Conservation (phyloP, 805 yeast genomes). For the Ogataea methanolica region DNA sequence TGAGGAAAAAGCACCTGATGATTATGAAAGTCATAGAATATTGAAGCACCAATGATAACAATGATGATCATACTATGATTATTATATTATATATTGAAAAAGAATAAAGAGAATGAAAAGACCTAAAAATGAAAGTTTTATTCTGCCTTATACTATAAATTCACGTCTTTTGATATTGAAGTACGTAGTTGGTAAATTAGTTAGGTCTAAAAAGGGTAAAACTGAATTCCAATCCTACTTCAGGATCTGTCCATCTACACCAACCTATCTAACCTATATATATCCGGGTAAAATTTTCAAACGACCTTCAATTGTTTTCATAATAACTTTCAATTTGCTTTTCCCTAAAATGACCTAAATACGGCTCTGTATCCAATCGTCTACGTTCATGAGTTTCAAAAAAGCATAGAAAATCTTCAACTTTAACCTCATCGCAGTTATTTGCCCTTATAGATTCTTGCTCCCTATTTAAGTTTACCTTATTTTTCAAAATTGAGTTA, state of each 20-base stretch:
- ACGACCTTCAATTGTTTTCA: constrained; percentile 7
- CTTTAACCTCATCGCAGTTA: constrained; percentile 34
- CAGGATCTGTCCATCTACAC: too few relatives aligned
- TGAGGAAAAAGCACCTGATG: too few relatives aligned
- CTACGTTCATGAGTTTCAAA: constrained; percentile 34
- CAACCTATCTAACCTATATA: too few relatives aligned
- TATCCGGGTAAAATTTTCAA: neutral
- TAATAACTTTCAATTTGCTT: constrained; percentile 35
- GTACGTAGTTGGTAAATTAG: too few relatives aligned
- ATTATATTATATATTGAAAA: too few relatives aligned
- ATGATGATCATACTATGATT: too few relatives aligned
- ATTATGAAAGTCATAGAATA: too few relatives aligned
- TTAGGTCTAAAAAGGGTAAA: too few relatives aligned
- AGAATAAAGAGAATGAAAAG: too few relatives aligned
- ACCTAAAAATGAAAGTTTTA: too few relatives aligned
- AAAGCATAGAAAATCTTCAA: constrained; percentile 31
- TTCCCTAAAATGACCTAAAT: constrained; percentile 31
- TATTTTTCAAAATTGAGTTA: constrained; percentile 36
- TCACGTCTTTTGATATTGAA: neutral
- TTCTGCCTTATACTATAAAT: neutral
- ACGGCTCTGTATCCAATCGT: constrained; percentile 30
- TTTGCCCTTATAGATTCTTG: constrained; percentile 33
- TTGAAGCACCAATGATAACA: too few relatives aligned
- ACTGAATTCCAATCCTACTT: too few relatives aligned
- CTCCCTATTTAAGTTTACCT: constrained; percentile 29